Conservation (phyloP, 345 rosid species). For the rapeseed (Brassica napus) region Da-Ae NC_063444.1:885501-886000, state of each 20-base stretch:
- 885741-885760: not conserved
- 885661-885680: not conserved
- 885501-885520: slow-evolving; percentile 2
- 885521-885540: not conserved
- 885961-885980: not conserved
- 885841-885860: slow-evolving; percentile 12
- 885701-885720: not conserved
- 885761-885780: not conserved
- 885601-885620: not conserved
- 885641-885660: not conserved
- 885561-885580: not conserved
- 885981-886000: not conserved
- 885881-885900: slow-evolving; percentile 9
- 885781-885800: not conserved
- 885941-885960: not conserved
- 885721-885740: slow-evolving; percentile 24
- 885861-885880: not conserved
- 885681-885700: slow-evolving; percentile 1
- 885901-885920: slow-evolving; percentile 19
- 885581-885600: not conserved
- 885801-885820: not conserved
- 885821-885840: slow-evolving; percentile 4
- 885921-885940: not conserved
- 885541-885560: not conserved
- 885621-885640: not conserved